These are phyloP conservation scores for Aspergillus hortae DNA, from an alignment of 2,329 filamentous ascomycete genomes.

Conservation along the genomic window DNA sequence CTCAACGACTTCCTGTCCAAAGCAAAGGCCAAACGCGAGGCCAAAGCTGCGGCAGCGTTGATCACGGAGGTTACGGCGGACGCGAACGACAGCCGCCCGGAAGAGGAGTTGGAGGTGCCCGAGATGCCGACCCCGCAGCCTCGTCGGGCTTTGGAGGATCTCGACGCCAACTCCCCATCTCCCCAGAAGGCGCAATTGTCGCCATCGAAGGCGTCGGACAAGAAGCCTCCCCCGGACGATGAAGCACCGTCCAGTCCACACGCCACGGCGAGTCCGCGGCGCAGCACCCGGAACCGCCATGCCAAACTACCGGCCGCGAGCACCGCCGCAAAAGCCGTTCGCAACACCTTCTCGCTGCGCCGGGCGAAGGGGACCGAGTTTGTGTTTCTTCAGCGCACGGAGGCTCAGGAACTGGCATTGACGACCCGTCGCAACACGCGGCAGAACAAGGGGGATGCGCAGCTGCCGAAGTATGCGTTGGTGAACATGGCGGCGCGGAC, in stretches of 20 bases:
- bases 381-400: constrained; percentile 40
- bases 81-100: constrained; percentile 10
- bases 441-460: constrained; percentile 38
- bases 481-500: constrained; percentile 22
- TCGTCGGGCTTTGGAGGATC: constrained; percentile 33
- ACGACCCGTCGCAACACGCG: constrained; percentile 42
- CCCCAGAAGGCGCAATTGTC: constrained; percentile 29
- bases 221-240: constrained; percentile 12
- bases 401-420: constrained; percentile 41
- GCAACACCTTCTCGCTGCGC: constrained; percentile 40
- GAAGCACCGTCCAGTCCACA: constrained; percentile 7
- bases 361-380: constrained; percentile 45
- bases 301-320: constrained; percentile 21
- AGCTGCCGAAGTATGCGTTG: constrained; percentile 30
- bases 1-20: constrained; percentile 40
- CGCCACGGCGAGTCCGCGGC: constrained; percentile 28
- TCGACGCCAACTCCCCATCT: constrained; percentile 39
- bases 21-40: constrained; percentile 39
- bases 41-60: constrained; percentile 26
- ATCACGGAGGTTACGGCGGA: constrained; percentile 17
- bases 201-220: constrained; percentile 24
- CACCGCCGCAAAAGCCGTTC: constrained; percentile 21
- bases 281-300: constrained; percentile 33
- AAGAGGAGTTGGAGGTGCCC: constrained; percentile 9
- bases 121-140: constrained; percentile 28